A percentile compares a stretch with the other conserved stretches of the same genome.
These are phyloP conservation scores for Malus hybrid DNA, from an alignment of 331 rosid species.

Conservation along the genomic window DNA sequence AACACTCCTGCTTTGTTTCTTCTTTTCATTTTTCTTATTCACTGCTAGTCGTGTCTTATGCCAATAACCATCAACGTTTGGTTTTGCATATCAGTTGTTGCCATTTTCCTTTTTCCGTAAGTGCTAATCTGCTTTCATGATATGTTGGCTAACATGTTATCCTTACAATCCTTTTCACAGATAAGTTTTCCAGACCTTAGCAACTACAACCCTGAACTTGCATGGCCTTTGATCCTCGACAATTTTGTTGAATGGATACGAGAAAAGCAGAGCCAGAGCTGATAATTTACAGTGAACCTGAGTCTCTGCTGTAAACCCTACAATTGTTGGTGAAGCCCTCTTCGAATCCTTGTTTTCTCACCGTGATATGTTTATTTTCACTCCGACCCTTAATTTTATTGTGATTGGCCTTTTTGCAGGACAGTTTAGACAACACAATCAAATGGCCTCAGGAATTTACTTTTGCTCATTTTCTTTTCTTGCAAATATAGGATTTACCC, in stretches of 20 bases:
- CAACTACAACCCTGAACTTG: slow-evolving; percentile 76
- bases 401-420: slow-evolving; percentile 44
- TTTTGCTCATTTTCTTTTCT: neutral
- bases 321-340: slow-evolving; percentile 23
- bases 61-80: neutral
- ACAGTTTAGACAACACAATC: slow-evolving; percentile 14
- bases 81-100: neutral
- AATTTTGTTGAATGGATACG: slow-evolving; percentile 84
- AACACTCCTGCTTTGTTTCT: neutral
- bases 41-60: neutral
- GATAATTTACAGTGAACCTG: slow-evolving; percentile 21
- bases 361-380: neutral
- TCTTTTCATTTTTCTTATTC: neutral
- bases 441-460: slow-evolving; percentile 23
- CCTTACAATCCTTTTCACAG: slow-evolving; percentile 27
- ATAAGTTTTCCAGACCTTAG: slow-evolving; percentile 67
- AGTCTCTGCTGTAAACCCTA: slow-evolving; percentile 37
- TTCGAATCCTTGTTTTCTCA: neutral
- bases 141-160: neutral
- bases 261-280: slow-evolving; percentile 42
- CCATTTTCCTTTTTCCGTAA: neutral
- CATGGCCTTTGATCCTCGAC: slow-evolving; percentile 97
- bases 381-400: neutral
- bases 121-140: neutral
- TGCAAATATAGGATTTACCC: neutral